Base-by-base conservation (phyloP, 345 rosid species). In the Syzygium oleosum region DNA sequence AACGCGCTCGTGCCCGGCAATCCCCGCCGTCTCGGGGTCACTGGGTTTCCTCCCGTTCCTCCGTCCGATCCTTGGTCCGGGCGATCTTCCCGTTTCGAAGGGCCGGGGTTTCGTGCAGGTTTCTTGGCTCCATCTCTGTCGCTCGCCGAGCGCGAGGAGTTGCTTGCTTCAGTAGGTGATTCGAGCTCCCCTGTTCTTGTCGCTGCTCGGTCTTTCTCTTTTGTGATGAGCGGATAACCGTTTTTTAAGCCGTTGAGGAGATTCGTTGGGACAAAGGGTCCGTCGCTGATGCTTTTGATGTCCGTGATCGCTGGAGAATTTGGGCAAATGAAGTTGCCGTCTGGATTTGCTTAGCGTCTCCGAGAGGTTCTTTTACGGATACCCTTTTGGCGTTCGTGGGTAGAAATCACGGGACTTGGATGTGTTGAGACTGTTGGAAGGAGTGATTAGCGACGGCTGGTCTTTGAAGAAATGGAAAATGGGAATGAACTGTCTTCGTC, bases 401-500 rank as follows among this genome's bases (percentile, higher is more conserved):
- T 58, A 58, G 11, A 23, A 12, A 23, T 25, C n/a, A 0, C 49
- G 41, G 19, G 80, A 41, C 46, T 19, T 17, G 80, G 43, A 8
- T 21, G 80, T 73, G 38, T 73, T 22, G 80, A 34, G 80, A 34
- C 46, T 73, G 12, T 34, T 73, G 80, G 53, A 25, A 29, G 73
- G n/a, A 43, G 52, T 51, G 49, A 51, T 59, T 27, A 25, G 8
- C 23, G 79, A 49, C 15, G 23, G 9, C 58, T 61, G 5, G 46
- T n/a, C 38, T 86, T 86, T 51, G 6, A n/a, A 16, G 83, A 11
- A 85, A 92, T 92, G 92, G 94, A 92, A n/a, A 84, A 89, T 38
- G 90, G n/a, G 12, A 87, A 87, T 85, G 94, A 90, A 51, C 53
- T 86, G 52, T 90, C 92, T 52, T 91, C 91, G 84, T 89, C 93